These are phyloP conservation scores for Jamesozyma gamospora DNA, from an alignment of 805 yeast species.

Conservation along the genomic window DNA sequence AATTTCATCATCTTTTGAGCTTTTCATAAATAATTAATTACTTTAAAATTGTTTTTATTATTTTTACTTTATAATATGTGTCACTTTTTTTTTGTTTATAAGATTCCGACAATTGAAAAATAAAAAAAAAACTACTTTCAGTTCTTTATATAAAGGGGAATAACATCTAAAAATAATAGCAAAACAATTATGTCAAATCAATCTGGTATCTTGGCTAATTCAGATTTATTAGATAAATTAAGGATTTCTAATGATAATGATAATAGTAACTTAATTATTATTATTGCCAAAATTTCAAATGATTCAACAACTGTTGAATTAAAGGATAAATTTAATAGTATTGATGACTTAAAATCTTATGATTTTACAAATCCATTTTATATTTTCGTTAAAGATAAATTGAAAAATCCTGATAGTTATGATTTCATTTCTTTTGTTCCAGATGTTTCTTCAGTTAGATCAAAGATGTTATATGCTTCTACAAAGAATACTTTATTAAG, in stretches of 20 bases:
- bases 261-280: constrained; percentile 5
- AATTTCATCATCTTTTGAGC: too few relatives aligned
- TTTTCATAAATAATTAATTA: too few relatives aligned
- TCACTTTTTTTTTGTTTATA: too few relatives aligned
- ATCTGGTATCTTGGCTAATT: constrained; percentile 44
- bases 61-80: too few relatives aligned
- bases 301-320: constrained; percentile 18
- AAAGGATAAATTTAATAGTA: constrained; percentile 17
- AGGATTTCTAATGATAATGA: constrained; percentile 3
- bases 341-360: constrained; percentile 34
- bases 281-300: constrained; percentile 18
- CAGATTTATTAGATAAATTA: constrained; percentile 17
- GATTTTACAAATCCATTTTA: constrained; percentile 38
- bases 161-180: too few relatives aligned
- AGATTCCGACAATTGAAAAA: too few relatives aligned
- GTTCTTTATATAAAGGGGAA: too few relatives aligned
- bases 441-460: constrained; percentile 68
- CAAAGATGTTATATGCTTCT: constrained; percentile 91
- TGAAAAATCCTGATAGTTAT: constrained; percentile 14
- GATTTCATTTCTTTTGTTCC: constrained; percentile 80
- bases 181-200: constrained; percentile 48
- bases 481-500: constrained; percentile 68
- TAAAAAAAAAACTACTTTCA: too few relatives aligned
- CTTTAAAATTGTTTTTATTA: too few relatives aligned
- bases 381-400: constrained; percentile 35